Evolutionary conservation across 2,329 filamentous ascomycete species (phyloP).

Genomic region (Sordariomycetes sp.): DNA sequence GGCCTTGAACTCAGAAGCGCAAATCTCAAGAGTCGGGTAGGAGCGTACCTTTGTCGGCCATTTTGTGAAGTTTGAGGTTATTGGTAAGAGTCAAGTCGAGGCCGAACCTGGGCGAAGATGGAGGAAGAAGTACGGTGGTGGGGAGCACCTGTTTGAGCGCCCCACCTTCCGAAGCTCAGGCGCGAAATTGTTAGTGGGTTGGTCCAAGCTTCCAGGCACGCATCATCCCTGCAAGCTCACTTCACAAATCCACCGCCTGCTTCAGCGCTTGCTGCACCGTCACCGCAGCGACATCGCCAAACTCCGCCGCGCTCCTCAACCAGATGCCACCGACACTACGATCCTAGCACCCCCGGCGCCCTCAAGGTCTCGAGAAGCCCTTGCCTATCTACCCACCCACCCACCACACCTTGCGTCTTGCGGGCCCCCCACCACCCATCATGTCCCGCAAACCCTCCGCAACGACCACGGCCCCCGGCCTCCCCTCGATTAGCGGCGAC

Average conservation of each 20-base stretch:
- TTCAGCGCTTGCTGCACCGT: not conserved
- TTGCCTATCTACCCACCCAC: not conserved
- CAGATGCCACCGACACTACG: not conserved
- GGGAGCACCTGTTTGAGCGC: not conserved
- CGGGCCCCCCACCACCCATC: constrained; percentile 2
- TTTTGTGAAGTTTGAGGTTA: constrained; percentile 8
- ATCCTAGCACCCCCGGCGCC: not conserved
- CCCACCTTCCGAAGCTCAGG: not conserved
- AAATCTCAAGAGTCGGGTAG: constrained; percentile 4
- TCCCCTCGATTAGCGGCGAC: constrained; percentile 13
- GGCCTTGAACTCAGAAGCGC: constrained; percentile 3
- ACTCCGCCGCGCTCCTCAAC: not conserved
- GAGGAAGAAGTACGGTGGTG: not conserved
- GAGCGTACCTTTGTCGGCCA: constrained; percentile 26
- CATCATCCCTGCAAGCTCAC: not conserved
- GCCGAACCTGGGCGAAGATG: not conserved
- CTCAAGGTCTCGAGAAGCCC: not conserved
- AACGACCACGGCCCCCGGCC: constrained; percentile 5
- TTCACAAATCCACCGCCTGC: not conserved
- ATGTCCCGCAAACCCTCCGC: constrained; percentile 23
- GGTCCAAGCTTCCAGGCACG: not conserved
- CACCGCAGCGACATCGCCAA: not conserved
- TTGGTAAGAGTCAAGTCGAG: not conserved
- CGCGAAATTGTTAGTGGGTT: not conserved
- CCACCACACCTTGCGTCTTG: not conserved